Base-by-base conservation (phyloP, 2,329 filamentous ascomycete species). In the Periglandula ipomoeae region DNA sequence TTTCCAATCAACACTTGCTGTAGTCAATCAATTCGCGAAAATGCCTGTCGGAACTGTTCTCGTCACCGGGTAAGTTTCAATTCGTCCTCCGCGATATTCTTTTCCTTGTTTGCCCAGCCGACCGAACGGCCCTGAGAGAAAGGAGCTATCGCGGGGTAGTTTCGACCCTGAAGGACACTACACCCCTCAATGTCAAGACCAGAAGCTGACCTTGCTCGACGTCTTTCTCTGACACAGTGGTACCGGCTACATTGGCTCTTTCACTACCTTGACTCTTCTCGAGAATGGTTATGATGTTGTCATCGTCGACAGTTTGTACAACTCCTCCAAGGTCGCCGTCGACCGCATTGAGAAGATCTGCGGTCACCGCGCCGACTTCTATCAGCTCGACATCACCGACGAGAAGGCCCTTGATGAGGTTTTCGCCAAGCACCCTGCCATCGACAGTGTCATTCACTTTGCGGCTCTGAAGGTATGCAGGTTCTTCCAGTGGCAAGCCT, bases 401-500 rank as follows among this genome's bases (percentile, higher is more conserved):
- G 85, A 93, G 68, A 77, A 78, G 54, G 85, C 76, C 11, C 78
- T 98, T 50, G 88, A 96, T 66, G 82, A 84, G 61, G 86, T 97
- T 60, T 96, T 98, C 65, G 75, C 80, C 54, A 86, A 85, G 63
- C 85, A 97, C 70, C 89, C 90, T 46, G 85, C 88, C 62, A 96
- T 98, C 63, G 89, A 96, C 78, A 95, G 88, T 65, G 93, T 97
- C 56, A 97, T 98, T 61, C 93, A 98, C 76, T 98, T 98, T 65
- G 94, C 93, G 55, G 93, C 93, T 22, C 79, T 98, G 58, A 98
- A 98, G 85, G 88, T 85, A 70, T 59, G 22, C 19, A 6, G 2
- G 8, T 5, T 5, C 3, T 17, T 7, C 11, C n/a, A 19, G 6
- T 20, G 6, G 20, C 32, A 35, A 45, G 4, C 30, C 5, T 15